These are phyloP conservation scores for Sarocladium oryzae DNA, from an alignment of 2,329 filamentous ascomycete genomes.

Conservation along the genomic window DNA sequence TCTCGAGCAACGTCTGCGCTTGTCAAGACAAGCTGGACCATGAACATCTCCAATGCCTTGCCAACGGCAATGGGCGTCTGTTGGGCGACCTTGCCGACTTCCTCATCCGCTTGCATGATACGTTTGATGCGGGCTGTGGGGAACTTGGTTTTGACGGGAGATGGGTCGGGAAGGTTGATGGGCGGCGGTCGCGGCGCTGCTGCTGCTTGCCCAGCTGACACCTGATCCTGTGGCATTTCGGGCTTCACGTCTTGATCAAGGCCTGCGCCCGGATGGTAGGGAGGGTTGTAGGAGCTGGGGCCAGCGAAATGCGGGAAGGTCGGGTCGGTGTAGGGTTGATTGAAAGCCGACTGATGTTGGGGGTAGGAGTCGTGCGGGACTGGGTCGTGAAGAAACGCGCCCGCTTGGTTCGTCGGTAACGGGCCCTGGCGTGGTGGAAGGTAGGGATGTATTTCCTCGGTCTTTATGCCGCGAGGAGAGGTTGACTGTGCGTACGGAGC, in stretches of 20 bases:
- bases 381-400: neutral
- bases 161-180: conserved; percentile 21
- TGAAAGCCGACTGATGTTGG: conserved; percentile 12
- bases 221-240: neutral
- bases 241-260: neutral
- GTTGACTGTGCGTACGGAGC: neutral
- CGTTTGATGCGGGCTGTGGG: conserved; percentile 96
- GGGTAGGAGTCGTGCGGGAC: neutral
- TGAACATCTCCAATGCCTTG: conserved; percentile 94
- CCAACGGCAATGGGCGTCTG: conserved; percentile 94
- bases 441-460: neutral
- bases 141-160: conserved; percentile 67
- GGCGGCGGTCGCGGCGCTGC: conserved; percentile 24
- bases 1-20: conserved; percentile 77
- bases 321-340: conserved; percentile 12
- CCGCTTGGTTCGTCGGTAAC: neutral
- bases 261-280: neutral
- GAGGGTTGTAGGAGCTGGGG: neutral
- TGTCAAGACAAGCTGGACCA: conserved; percentile 88
- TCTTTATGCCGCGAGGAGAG: neutral
- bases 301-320: neutral
- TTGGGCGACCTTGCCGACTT: conserved; percentile 96
- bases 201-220: conserved; percentile 11
- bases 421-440: neutral
- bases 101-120: conserved; percentile 98